Evolutionary conservation across 78 protist species (phyloP).

Genomic region (Dictyostelium purpureum): DNA sequence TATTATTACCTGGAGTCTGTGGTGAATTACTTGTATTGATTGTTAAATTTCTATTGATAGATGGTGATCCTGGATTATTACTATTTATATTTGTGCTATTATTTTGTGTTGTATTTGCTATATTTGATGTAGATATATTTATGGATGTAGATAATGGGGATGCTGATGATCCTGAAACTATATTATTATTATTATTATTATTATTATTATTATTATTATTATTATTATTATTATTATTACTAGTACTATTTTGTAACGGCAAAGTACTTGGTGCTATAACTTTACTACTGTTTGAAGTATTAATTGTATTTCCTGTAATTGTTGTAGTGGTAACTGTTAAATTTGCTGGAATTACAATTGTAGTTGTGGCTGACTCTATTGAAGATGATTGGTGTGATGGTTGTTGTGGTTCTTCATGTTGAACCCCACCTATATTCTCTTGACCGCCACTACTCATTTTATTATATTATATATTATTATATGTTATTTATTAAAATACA

Average conservation of each 20-base stretch:
- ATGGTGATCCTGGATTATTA: not conserved
- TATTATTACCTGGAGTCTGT: not conserved
- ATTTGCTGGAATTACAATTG: not conserved
- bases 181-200: no score
- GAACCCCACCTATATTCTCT: no score
- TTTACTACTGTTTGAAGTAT: not conserved
- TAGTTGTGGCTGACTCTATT: not conserved
- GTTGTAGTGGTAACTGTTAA: slow-evolving; percentile 5
- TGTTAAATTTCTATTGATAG: not conserved
- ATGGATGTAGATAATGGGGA: not conserved
- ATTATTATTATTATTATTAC: not conserved
- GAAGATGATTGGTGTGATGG: no score
- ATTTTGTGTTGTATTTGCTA: not conserved
- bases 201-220: not conserved
- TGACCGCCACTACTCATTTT: no score
- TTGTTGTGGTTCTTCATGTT: no score
- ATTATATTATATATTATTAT: no score
- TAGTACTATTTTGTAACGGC: not conserved
- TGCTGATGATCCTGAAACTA: not conserved
- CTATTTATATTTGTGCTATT: not conserved
- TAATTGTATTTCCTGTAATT: not conserved
- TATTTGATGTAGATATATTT: not conserved
- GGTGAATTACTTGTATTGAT: not conserved
- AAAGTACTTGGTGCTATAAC: slow-evolving; percentile 21
- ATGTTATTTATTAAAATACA: no score